Evolutionary conservation across 257 asterid species (phyloP).

Genomic region (Leptodermis oblonga): DNA sequence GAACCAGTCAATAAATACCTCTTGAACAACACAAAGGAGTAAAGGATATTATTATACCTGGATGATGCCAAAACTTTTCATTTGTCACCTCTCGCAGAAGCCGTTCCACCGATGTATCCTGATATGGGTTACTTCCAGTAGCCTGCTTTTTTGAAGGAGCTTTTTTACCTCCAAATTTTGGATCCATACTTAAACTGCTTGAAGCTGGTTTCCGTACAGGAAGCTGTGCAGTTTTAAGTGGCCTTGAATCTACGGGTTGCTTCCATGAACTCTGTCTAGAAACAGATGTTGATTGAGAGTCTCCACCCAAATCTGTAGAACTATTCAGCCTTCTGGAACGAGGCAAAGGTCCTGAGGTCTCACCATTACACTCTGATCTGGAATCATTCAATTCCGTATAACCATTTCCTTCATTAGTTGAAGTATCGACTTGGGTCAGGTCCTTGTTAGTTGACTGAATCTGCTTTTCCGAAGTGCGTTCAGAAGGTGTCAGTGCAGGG

Average conservation of each 20-base stretch:
- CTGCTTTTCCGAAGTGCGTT: slow-evolving; percentile 63
- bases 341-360: slow-evolving; percentile 43
- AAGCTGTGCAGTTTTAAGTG: slow-evolving; percentile 49
- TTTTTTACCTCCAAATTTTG: slow-evolving; percentile 57
- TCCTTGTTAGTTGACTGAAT: slow-evolving; percentile 54
- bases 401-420: slow-evolving; percentile 49
- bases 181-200: slow-evolving; percentile 44
- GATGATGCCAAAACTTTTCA: slow-evolving; percentile 90
- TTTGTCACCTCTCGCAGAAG: slow-evolving; percentile 95
- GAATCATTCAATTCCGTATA: slow-evolving; percentile 53
- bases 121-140: slow-evolving; percentile 47
- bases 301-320: slow-evolving; percentile 51
- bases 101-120: slow-evolving; percentile 94
- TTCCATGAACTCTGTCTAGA: slow-evolving; percentile 72
- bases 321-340: slow-evolving; percentile 63
- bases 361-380: slow-evolving; percentile 68
- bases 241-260: slow-evolving; percentile 62
- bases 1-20: not conserved
- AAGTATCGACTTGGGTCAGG: slow-evolving; percentile 44
- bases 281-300: slow-evolving; percentile 49
- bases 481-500: slow-evolving; percentile 32
- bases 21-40: not conserved
- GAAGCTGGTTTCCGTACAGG: slow-evolving; percentile 59
- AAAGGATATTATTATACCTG: slow-evolving; percentile 51
- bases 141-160: slow-evolving; percentile 68